Evolutionary conservation across 176 grass and related monocot genomes (phyloP), one percentile per base, ranked within the genome.

Genomic region (Rhynchospora pubera): DNA sequence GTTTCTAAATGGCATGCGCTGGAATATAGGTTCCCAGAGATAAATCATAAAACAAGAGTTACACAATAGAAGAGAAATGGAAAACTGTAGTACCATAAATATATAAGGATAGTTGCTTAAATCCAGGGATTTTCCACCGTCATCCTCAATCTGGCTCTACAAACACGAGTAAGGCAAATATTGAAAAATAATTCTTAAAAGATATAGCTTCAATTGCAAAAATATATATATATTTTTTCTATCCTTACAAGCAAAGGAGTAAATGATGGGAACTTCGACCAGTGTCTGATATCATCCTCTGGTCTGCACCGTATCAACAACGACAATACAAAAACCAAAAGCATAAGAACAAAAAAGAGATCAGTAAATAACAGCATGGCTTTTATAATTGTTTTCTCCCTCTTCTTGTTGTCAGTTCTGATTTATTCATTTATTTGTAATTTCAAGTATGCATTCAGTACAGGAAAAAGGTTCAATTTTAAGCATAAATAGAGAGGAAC

Each of bases 221-320:
- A 30, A 28, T 28, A 28, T 28, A 52, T 43, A 73, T 26, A 51
- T 21, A n/a, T 46, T 80, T 64, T 23, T 60, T 68, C 86, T 21
- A 30, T 74, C 57, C 42, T 87, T 91, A 98, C 96, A 85, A 93
- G 79, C 81, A 98, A 89, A 73, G 92, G 92, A 13, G 87, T 89
- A 84, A 98, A 98, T 53, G 96, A 98, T 87, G 78, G 70, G 24
- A 98, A 98, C 79, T 94, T 98, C 44, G 92, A 94, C 90, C 92
- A 98, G 71, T 98, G 96, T 59, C 86, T 98, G 85, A 93, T 89
- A 81, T 98, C 96, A 84, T 94, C 92, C 39, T 98, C 92, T 82
- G 92, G 87, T 82, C 96, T 98, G 82, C 53, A 91, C 83, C 84
- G 83, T 22, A 75, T 62, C 69, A 77, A 18, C 15, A 88, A 42